Conservation (phyloP, 106 monocot genomes). For the Hemerocallis citrina region DNA sequence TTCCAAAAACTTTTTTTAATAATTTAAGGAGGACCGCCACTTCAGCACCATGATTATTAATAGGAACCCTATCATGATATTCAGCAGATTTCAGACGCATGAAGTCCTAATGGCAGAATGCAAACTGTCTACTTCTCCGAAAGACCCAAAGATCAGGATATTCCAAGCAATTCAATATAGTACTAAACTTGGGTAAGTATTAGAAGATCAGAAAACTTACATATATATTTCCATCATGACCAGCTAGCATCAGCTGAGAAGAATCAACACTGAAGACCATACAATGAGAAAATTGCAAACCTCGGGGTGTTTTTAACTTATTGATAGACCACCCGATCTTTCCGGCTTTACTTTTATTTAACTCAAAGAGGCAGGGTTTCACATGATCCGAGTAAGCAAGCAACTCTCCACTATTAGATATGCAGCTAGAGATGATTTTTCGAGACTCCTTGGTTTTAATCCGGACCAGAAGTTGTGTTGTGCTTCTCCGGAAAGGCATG, state of each 20-base stretch:
- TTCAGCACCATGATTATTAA: too few species aligned
- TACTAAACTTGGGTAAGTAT: too few species aligned
- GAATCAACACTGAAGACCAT: conserved; percentile 77
- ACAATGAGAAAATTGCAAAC: conserved; percentile 52
- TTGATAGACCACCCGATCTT: conserved; percentile 34
- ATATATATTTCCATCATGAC: conserved; percentile 71
- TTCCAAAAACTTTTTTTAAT: too few species aligned
- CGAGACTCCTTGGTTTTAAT: conserved; percentile 67
- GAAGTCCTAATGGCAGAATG: too few species aligned
- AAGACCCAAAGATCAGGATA: too few species aligned
- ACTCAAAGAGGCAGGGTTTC: conserved; percentile 56
- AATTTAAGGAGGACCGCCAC: too few species aligned
- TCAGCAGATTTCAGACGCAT: too few species aligned
- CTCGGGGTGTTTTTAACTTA: conserved; percentile 47
- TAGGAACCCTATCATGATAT: too few species aligned
- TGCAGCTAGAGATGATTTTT: conserved; percentile 60
- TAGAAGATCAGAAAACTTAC: too few species aligned
- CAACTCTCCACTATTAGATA: conserved; percentile 42
- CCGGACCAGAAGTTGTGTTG: conserved; percentile 39
- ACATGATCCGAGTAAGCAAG: conserved; percentile 70
- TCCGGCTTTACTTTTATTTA: conserved; percentile 32
- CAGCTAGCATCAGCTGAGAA: conserved; percentile 47
- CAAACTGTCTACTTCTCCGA: too few species aligned
- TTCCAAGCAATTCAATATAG: too few species aligned
- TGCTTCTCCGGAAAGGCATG: conserved; percentile 17